Evolutionary conservation across 2,329 filamentous ascomycete genomes (phyloP).

Genomic region (Xylaria sp.): DNA sequence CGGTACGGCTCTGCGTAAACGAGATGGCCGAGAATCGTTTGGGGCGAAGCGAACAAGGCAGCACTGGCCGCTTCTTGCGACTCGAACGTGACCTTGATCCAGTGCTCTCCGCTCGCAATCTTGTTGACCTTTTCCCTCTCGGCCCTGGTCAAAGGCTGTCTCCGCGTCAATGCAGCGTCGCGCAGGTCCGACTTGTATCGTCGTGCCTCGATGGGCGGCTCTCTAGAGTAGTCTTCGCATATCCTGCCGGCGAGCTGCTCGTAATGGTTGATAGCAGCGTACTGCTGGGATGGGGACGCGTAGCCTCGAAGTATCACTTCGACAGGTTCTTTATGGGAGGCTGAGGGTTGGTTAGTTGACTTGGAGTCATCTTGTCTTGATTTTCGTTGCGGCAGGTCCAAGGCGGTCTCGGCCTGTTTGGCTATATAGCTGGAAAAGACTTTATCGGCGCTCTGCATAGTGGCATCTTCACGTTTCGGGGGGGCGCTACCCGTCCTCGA

Average conservation of each 20-base stretch:
- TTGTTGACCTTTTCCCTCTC: constrained; percentile 81
- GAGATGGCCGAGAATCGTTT: constrained; percentile 71
- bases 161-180: constrained; percentile 72
- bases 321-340: constrained; percentile 53
- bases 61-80: constrained; percentile 72
- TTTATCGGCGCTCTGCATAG: constrained; percentile 64
- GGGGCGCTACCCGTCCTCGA: constrained; percentile 63
- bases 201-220: constrained; percentile 72
- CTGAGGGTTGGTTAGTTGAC: constrained; percentile 35
- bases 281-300: constrained; percentile 67
- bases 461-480: constrained; percentile 65
- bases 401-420: constrained; percentile 45
- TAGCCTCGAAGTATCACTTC: constrained; percentile 90
- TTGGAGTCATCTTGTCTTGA: constrained; percentile 47
- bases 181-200: constrained; percentile 77
- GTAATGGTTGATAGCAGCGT: constrained; percentile 87
- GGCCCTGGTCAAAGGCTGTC: constrained; percentile 68
- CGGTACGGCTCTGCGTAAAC: constrained; percentile 75
- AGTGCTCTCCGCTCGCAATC: constrained; percentile 84
- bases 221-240: constrained; percentile 91
- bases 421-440: constrained; percentile 65
- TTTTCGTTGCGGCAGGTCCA: constrained; percentile 41
- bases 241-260: constrained; percentile 85
- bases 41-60: constrained; percentile 72
- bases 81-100: constrained; percentile 88